Base-by-base conservation (phyloP, 2,329 filamentous ascomycete species). In the Penicillium thymicola region DNA sequence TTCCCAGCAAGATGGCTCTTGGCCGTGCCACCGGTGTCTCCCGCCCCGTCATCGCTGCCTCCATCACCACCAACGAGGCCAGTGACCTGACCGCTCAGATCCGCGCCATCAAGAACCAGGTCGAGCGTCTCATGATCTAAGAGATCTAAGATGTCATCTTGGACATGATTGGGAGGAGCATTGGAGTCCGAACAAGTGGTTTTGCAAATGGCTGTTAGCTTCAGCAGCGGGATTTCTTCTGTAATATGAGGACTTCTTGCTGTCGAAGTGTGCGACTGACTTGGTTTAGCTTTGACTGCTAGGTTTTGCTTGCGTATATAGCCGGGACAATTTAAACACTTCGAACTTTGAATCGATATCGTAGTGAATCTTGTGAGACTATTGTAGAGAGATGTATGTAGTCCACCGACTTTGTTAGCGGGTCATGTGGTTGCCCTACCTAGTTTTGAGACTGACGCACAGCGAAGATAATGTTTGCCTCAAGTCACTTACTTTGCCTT, bases 21-120 rank as follows among this genome's bases (percentile, higher is more conserved):
- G 92, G 92, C 67, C 85, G 92, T 65, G 92, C 93, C 47, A 94
- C 90, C 73, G 93, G 93, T 82, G 93, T 97, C 60, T 88, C 84
- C 71, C 85, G 93, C 57, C 83, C 91, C 54, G 92, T 97, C 59
- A 97, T 97, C 68, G 88, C 90, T 40, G 87, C 86, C 60, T 87
- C 83, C 70, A 96, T 97, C 78, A 97, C 91, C 66, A 92, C 89
- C 76, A 96, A 96, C 83, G 91, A 96, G 79, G 89, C 88, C 40
- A 89, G 85, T 70, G 92, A 97, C 77, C 82, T 97, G 59, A 89
- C 88, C 76, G 84, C 85, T 70, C 91, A 95, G 82, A 97, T 97
- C 76, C 85, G 89, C 68, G 83, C 87, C 64, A 82, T 97, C 71
- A 95, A 93, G 82, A 90, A 95, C 78, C 95, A 96, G 86, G 90